Conservation (phyloP, 177 flowering plant species). For the Vitis hybrid region DNA sequence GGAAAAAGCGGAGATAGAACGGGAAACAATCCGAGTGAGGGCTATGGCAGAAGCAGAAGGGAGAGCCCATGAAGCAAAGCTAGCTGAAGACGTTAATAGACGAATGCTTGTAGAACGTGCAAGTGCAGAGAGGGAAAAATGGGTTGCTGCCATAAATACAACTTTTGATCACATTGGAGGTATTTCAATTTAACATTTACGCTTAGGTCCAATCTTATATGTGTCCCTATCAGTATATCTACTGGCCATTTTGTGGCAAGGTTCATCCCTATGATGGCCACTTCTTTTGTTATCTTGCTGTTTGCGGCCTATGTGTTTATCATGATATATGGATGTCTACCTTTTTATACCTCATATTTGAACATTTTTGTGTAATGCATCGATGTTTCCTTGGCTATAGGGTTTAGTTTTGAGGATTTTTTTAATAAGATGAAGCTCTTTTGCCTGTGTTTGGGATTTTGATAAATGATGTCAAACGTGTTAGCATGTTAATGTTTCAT, state of each 20-base stretch:
- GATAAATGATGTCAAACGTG: no score
- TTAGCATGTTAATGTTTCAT: no score
- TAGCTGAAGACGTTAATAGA: constrained; percentile 84
- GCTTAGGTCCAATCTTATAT: no score
- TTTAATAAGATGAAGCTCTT: no score
- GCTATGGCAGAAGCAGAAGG: constrained; percentile 97
- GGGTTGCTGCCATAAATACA: constrained; percentile 95
- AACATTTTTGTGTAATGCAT: no score
- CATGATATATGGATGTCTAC: not conserved
- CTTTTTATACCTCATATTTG: no score
- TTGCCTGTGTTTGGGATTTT: no score
- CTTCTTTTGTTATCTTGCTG: not conserved
- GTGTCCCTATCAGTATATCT: no score
- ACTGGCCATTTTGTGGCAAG: no score
- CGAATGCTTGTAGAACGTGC: constrained; percentile 74
- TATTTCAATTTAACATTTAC: constrained; percentile 14
- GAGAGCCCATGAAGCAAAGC: constrained; percentile 89
- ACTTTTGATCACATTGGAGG: constrained; percentile 98
- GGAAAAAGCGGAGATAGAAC: constrained; percentile 85
- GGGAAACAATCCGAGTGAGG: constrained; percentile 77
- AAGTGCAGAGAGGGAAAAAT: constrained; percentile 84
- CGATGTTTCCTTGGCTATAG: no score
- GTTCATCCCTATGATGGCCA: no score
- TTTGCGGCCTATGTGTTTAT: not conserved
- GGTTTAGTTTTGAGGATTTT: no score